These are phyloP conservation scores for Panicum hallii DNA, from an alignment of 202 grass and related monocot species.

Conservation along the genomic window DNA sequence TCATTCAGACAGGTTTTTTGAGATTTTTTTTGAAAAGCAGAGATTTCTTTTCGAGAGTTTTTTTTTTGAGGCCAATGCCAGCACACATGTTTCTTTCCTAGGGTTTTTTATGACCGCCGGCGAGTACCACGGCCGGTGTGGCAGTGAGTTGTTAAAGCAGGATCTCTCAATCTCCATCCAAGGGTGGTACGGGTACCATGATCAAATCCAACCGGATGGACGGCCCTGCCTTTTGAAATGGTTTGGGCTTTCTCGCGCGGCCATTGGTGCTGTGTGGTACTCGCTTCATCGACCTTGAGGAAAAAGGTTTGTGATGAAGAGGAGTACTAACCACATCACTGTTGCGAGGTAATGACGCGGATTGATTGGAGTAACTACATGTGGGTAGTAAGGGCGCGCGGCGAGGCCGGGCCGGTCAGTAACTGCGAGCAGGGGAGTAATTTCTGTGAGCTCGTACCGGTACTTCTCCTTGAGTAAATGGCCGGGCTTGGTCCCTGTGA, in stretches of 20 bases:
- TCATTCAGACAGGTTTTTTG: not conserved
- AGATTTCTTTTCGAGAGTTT: not conserved
- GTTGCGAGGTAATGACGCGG: not conserved
- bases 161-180: slow-evolving; percentile 1
- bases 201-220: not conserved
- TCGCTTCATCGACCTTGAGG: not conserved
- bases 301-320: not conserved
- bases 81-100: not conserved
- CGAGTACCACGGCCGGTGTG: not conserved
- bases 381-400: not conserved
- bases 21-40: no score
- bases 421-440: slow-evolving; percentile 30
- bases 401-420: not conserved
- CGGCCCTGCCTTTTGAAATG: slow-evolving; percentile 23
- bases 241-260: not conserved
- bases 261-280: not conserved
- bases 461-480: slow-evolving; percentile 23
- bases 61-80: not conserved
- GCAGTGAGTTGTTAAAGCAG: slow-evolving; percentile 25
- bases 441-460: slow-evolving; percentile 5
- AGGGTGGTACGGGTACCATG: not conserved
- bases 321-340: not conserved
- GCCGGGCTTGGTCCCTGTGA: slow-evolving; percentile 20
- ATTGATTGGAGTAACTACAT: slow-evolving; percentile 24
- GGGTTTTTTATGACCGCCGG: not conserved